phyloP scores from a whole-genome alignment of 1,284 basidiomycete species.

The Vanrija sp. region DNA sequence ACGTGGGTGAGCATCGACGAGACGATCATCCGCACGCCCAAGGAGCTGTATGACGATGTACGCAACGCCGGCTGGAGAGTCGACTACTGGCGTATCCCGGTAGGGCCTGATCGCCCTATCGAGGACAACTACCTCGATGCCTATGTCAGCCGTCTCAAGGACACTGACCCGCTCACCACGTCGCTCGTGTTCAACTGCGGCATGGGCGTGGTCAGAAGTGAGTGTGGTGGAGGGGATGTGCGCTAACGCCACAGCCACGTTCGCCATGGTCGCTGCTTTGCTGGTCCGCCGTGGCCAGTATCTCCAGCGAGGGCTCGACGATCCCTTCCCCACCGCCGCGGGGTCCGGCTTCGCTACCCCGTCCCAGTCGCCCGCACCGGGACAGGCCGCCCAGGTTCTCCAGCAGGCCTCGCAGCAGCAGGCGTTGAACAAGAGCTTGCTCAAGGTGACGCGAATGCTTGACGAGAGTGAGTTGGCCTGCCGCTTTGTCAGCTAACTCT shows the following conservation, averaged over 20 bases:
- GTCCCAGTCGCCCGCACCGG: conserved; percentile 4
- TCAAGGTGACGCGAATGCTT: conserved; percentile 77
- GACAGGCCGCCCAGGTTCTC: conserved; percentile 46
- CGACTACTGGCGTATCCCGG: conserved; percentile 83
- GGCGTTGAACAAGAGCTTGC: conserved; percentile 71
- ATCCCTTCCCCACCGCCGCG: conserved; percentile 58
- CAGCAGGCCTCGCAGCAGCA: conserved; percentile 75
- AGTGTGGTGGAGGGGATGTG: conserved; percentile 7
- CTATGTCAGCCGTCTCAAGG: conserved; percentile 76
- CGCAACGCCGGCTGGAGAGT: conserved; percentile 82
- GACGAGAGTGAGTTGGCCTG: conserved; percentile 52
- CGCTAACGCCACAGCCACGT: conserved; percentile 58
- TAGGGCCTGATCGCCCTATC: conserved; percentile 81
- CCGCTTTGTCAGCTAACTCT: background rate
- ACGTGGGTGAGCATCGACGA: conserved; percentile 93
- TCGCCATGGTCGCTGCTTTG: conserved; percentile 93
- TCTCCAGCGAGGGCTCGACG: conserved; percentile 67
- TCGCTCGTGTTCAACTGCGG: conserved; percentile 95
- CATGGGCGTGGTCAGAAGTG: conserved; percentile 85
- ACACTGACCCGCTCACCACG: conserved; percentile 73
- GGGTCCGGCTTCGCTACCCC: conserved; percentile 40
- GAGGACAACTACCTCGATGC: conserved; percentile 96
- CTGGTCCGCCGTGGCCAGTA: conserved; percentile 83
- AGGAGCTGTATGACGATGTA: conserved; percentile 80
- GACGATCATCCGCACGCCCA: conserved; percentile 77